Evolutionary conservation across 345 rosid species (phyloP).

Genomic region (Trapa bicornis): DNA sequence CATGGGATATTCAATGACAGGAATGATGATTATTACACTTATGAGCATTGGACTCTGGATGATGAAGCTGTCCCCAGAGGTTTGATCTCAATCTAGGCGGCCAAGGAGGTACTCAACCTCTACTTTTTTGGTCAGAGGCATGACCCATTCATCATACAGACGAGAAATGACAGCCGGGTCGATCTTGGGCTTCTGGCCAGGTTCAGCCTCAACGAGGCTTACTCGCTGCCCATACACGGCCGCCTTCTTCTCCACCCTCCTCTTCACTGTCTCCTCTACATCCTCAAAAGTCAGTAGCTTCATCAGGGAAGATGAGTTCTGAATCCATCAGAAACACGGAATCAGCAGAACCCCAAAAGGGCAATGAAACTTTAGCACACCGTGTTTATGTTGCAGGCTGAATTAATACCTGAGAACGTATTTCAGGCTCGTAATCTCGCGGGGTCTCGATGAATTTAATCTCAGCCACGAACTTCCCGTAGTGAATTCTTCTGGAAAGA

Average conservation of each 20-base stretch:
- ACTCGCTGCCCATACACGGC: constrained; percentile 59
- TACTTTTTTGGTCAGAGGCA: constrained; percentile 71
- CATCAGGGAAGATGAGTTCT: constrained; percentile 66
- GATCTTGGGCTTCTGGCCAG: constrained; percentile 31
- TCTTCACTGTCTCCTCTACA: constrained; percentile 71
- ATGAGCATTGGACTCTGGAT: background rate
- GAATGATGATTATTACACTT: background rate
- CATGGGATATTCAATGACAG: background rate
- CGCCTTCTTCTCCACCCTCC: constrained; percentile 73
- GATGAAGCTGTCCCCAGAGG: background rate
- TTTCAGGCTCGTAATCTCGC: constrained; percentile 53
- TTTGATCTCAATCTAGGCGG: constrained; percentile 44
- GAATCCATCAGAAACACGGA: constrained; percentile 8
- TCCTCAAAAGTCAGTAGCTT: constrained; percentile 49
- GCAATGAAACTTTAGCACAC: background rate
- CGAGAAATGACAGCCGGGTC: constrained; percentile 52
- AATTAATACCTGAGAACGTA: constrained; percentile 50
- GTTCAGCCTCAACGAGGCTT: constrained; percentile 9
- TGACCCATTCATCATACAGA: constrained; percentile 72
- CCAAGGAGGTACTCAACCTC: constrained; percentile 75
- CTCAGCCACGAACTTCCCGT: constrained; percentile 82
- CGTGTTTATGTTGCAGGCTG: background rate
- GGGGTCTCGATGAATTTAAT: constrained; percentile 62
- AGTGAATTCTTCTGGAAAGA: constrained; percentile 78
- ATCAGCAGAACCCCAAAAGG: background rate